A percentile compares a stretch with the other conserved stretches of the same genome.
Evolutionary conservation across 78 protist species (phyloP).

Genomic region (Mantamonas sphyraenae): DNA sequence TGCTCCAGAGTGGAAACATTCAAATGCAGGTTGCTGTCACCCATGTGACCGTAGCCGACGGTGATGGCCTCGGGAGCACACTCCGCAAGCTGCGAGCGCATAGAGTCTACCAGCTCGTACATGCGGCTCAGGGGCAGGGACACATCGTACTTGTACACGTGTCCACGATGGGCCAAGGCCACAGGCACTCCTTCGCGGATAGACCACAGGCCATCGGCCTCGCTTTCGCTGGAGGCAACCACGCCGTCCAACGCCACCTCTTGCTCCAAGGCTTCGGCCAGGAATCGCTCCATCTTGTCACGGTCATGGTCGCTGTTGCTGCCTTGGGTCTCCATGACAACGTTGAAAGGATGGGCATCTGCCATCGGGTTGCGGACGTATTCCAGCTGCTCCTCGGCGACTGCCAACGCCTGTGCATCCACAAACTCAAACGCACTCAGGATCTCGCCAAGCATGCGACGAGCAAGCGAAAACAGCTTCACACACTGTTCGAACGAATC

Average conservation of each 20-base stretch:
- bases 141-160: background rate
- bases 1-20: conserved; percentile 8
- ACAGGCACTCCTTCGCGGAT: background rate
- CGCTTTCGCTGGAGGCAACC: too few species aligned
- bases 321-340: too few species aligned
- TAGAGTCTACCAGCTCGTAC: conserved; percentile 8
- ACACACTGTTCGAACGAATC: background rate
- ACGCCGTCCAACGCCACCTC: too few species aligned
- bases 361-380: background rate
- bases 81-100: conserved; percentile 1
- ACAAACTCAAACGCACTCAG: background rate
- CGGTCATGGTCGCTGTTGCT: too few species aligned
- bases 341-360: too few species aligned
- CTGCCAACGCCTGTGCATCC: background rate
- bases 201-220: too few species aligned
- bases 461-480: background rate
- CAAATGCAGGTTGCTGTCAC: conserved; percentile 47
- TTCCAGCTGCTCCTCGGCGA: background rate
- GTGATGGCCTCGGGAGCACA: background rate
- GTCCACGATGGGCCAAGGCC: background rate
- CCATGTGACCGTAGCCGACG: conserved; percentile 35
- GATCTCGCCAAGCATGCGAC: background rate
- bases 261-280: too few species aligned
- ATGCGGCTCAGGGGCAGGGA: background rate
- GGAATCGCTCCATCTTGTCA: too few species aligned